phyloP scores from a whole-genome alignment of 1,139 yeast species.

The Geotrichum macrosporum region DNA sequence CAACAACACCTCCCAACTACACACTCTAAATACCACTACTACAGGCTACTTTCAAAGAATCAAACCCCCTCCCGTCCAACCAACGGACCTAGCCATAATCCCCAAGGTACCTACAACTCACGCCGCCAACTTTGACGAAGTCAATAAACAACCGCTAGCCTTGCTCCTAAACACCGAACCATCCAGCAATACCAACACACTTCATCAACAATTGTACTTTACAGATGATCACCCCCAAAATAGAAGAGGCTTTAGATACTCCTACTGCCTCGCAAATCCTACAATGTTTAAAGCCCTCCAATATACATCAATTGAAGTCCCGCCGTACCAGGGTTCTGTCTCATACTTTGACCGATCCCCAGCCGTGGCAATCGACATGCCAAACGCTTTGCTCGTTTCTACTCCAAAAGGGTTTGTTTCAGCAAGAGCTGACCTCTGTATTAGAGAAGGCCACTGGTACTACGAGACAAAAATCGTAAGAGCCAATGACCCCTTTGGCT shows the following conservation, averaged over 20 bases:
- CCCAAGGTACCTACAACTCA: conserved; percentile 25
- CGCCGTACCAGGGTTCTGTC: conserved; percentile 60
- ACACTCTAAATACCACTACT: conserved; percentile 1
- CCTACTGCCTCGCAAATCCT: conserved; percentile 73
- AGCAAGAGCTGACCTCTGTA: conserved; percentile 66
- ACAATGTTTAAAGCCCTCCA: conserved; percentile 49
- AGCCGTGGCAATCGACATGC: conserved; percentile 48
- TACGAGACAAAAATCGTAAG: conserved; percentile 63
- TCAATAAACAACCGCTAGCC: conserved; percentile 1
- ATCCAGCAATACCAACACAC: not conserved
- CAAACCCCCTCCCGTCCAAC: conserved; percentile 29
- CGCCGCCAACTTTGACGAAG: conserved; percentile 18
- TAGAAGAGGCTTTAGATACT: conserved; percentile 75
- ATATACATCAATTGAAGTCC: conserved; percentile 70
- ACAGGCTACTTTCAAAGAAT: conserved; percentile 16
- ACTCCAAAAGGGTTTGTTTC: conserved; percentile 77
- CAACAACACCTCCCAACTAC: too few species aligned
- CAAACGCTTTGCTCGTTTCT: conserved; percentile 44
- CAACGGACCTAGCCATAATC: conserved; percentile 25
- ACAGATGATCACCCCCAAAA: conserved; percentile 78
- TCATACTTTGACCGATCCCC: conserved; percentile 70
- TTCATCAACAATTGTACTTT: conserved; percentile 35
- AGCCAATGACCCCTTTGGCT: conserved; percentile 36
- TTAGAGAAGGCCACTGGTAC: conserved; percentile 76
- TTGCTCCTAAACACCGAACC: not conserved